A percentile compares a stretch with the other conserved stretches of the same genome.
Conservation (phyloP, 495 filamentous ascomycete species). For the Neurospora sp. region DNA sequence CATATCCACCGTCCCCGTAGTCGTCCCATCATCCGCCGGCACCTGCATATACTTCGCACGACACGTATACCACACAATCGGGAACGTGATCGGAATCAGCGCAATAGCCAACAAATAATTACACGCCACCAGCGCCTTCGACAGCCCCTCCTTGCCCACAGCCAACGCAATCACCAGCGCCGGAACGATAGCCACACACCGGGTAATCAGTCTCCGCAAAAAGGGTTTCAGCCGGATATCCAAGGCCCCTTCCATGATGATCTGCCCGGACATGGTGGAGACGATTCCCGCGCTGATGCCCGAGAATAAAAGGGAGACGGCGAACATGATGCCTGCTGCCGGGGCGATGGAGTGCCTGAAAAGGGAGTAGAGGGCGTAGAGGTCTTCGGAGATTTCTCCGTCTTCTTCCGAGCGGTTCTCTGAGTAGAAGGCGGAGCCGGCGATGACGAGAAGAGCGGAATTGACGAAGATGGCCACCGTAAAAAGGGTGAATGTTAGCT, state of each 20-base stretch:
- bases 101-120: slow-evolving; percentile 37
- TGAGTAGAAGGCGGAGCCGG: slow-evolving; percentile 54
- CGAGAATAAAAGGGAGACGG: slow-evolving; percentile 44
- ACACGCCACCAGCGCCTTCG: slow-evolving; percentile 28
- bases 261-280: slow-evolving; percentile 50
- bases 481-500: slow-evolving; percentile 56
- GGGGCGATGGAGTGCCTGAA: slow-evolving; percentile 54
- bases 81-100: slow-evolving; percentile 35
- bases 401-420: slow-evolving; percentile 6
- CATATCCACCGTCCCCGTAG: slow-evolving; percentile 2
- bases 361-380: slow-evolving; percentile 60
- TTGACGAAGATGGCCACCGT: slow-evolving; percentile 76
- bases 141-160: slow-evolving; percentile 44
- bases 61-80: slow-evolving; percentile 38
- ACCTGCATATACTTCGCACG: slow-evolving; percentile 36
- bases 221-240: slow-evolving; percentile 40
- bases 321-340: slow-evolving; percentile 47
- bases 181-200: slow-evolving; percentile 62
- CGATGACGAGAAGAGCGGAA: slow-evolving; percentile 68
- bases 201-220: slow-evolving; percentile 40
- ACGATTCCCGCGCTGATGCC: slow-evolving; percentile 46
- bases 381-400: slow-evolving; percentile 34
- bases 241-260: slow-evolving; percentile 49
- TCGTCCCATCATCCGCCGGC: neutral
- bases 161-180: slow-evolving; percentile 68